Base-by-base conservation (phyloP, 2,329 filamentous ascomycete species). In the Fusarium chlamydosporum region DNA sequence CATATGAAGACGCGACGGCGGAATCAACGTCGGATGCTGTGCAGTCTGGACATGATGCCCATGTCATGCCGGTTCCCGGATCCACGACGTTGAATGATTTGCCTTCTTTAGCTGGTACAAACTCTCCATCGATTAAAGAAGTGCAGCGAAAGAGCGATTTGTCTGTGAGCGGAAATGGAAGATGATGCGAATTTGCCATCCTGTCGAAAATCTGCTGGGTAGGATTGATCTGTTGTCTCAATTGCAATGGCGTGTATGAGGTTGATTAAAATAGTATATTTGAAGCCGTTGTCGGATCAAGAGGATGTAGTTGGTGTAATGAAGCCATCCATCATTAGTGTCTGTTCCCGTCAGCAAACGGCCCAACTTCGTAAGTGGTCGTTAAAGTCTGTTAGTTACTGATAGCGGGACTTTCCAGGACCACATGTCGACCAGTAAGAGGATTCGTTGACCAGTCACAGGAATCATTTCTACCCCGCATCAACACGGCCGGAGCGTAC, bases 11-110 rank as follows among this genome's bases (percentile, higher is more conserved):
- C 1, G 41, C 13, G 3, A 67, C 47, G 5, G 56, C 55, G 6
- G 7, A 7, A 7, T 70, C 57, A 0, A 82, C 78, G 31, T 83
- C 81, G 13, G 34, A 16, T 5, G 23, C 16, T 4, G 40, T 47
- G 16, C 55, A 60, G 9, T 65, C 61, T 4, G 62, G 26, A 9
- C 54, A 59, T 7, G 41, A 40, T 5, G 61, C 8, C 61, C 61
- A 65, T 0, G 46, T 9, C 1, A n/a, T 20, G 1, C 38, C 33
- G 4, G 41, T 43, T 27, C 62, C 62, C 11, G 62, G 61, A 3
- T 65, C 62, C 4, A 62, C 15, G 15, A 64, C 18, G 13, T 23
- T 29, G 18, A 64, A 64, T 0, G 33, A 23, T 4, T 41, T 45
- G 2, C 18, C 29, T 0, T 45, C 29, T 41, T 46, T 51, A 2